Evolutionary conservation across 192 early-diverging fungal genomes (phyloP), one percentile per base, ranked within the genome.

Genomic region (Coemansia sp.): DNA sequence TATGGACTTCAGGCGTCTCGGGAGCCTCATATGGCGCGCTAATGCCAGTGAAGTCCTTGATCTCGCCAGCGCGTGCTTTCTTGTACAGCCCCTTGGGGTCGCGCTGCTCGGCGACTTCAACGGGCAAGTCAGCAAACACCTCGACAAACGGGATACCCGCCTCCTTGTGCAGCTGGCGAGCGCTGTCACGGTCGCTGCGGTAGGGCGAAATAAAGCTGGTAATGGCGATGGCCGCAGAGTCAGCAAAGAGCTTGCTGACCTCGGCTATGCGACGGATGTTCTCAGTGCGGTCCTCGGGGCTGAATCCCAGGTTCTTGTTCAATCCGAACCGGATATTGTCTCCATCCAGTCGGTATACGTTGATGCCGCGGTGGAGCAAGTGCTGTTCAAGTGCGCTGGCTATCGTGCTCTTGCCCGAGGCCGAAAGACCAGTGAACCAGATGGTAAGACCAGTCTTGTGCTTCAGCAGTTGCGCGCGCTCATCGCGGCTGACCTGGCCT

Each of bases 281-380:
- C 74, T 98, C 96, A 1, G 90, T 90, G 59, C 96, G 90, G 68
- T 95, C 96, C 52, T 91, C 90, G 52, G 92, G 92, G 58, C 92
- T 92, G 71, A 96, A 97, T 32, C 94, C 93, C 26, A 97, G 84
- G 76, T 96, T 92, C 84, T 95, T 96, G 88, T 98, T 98, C 46
- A 98, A 81, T 28, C 96, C 96, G 69, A 98, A 98, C n/a, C 96
- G 91, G 59, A 98, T 92, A 82, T 98, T 98, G 85, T 98, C 96
- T 44, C 96, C 96, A 72, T 98, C 96, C 62, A 98, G 88, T 26
- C 96, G 91, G 80, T 98, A 98, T 32, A 90, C 88, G n/a, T 82
- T 83, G 44, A 94, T 66, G 58, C 87, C 87, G 33, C 77, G 70
- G 68, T 92, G 90, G 26, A 97, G 87, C 40, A 97, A 85, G 62